phyloP scores from a whole-genome alignment of 2,329 filamentous ascomycete species.

The Diaporthe citrichinensis region DNA sequence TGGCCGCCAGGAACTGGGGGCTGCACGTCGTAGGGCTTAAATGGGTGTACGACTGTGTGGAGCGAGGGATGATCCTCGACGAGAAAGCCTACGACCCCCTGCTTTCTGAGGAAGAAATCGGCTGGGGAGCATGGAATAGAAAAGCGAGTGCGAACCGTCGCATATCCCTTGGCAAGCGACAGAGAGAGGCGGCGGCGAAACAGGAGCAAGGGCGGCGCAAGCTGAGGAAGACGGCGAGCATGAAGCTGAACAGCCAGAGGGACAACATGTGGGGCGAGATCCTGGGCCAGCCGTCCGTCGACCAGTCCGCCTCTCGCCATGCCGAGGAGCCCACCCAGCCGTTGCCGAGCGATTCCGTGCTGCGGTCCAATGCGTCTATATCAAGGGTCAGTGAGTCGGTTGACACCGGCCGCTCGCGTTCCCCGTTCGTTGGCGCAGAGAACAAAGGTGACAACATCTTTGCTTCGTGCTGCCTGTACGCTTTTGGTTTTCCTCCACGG shows the following conservation, averaged over 20 bases:
- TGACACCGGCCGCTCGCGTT: constrained; percentile 22
- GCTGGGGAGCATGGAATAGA: constrained; percentile 81
- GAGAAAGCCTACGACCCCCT: constrained; percentile 87
- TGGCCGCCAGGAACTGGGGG: constrained; percentile 86
- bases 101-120: constrained; percentile 78
- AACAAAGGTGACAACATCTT: constrained; percentile 62
- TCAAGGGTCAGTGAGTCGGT: constrained; percentile 22
- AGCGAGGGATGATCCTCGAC: constrained; percentile 91
- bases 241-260: constrained; percentile 83
- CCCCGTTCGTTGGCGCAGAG: constrained; percentile 45
- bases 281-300: constrained; percentile 64
- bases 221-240: constrained; percentile 87
- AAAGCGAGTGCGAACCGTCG: constrained; percentile 58
- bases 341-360: constrained; percentile 31
- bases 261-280: constrained; percentile 94
- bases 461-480: constrained; percentile 68
- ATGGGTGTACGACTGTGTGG: constrained; percentile 88
- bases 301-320: constrained; percentile 46
- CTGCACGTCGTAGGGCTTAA: constrained; percentile 84
- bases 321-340: constrained; percentile 38
- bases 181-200: constrained; percentile 62
- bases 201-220: constrained; percentile 79
- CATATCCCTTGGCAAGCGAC: constrained; percentile 70
- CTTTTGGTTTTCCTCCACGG: constrained; percentile 70
- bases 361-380: constrained; percentile 21